A percentile compares a stretch with the other conserved stretches of the same genome.
These are phyloP conservation scores for Arthroderma uncinatum DNA, from an alignment of 2,329 filamentous ascomycete genomes.

Conservation along the genomic window DNA sequence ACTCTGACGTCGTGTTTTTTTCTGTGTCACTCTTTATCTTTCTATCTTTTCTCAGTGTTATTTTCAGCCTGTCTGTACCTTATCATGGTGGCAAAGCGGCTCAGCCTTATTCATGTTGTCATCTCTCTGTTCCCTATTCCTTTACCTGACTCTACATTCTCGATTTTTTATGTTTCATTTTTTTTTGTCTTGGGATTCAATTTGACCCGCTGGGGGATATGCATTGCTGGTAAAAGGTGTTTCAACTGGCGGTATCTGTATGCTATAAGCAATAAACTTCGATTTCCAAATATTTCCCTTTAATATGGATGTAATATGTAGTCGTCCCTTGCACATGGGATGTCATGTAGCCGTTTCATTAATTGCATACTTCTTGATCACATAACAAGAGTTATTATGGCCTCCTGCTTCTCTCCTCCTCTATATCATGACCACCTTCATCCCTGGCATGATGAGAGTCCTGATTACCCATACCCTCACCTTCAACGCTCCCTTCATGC, in stretches of 20 bases:
- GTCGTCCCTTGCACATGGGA: no score
- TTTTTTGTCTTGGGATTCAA: neutral
- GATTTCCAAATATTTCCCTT: neutral
- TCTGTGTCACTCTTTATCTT: constrained; percentile 1
- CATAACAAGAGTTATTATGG: constrained; percentile 14
- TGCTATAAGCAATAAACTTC: constrained; percentile 4
- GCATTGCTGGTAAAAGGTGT: constrained; percentile 6
- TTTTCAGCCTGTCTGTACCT: neutral
- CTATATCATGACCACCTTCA: neutral
- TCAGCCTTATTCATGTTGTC: neutral
- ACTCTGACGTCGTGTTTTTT: neutral
- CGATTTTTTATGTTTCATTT: neutral
- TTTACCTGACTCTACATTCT: neutral
- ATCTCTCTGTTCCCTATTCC: neutral
- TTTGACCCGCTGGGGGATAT: neutral
- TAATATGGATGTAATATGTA: no score
- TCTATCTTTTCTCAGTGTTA: constrained; percentile 11
- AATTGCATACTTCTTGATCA: neutral
- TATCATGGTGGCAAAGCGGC: neutral
- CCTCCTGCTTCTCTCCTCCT: constrained; percentile 8
- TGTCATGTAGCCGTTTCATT: neutral
- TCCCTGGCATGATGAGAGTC: neutral
- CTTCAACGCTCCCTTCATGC: neutral
- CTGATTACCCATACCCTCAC: neutral
- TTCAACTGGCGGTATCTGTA: constrained; percentile 1